A percentile compares a stretch with the other conserved stretches of the same genome.
phyloP scores from a whole-genome alignment of 129 eudicot species.

The Scalesia atractyloides region DNA sequence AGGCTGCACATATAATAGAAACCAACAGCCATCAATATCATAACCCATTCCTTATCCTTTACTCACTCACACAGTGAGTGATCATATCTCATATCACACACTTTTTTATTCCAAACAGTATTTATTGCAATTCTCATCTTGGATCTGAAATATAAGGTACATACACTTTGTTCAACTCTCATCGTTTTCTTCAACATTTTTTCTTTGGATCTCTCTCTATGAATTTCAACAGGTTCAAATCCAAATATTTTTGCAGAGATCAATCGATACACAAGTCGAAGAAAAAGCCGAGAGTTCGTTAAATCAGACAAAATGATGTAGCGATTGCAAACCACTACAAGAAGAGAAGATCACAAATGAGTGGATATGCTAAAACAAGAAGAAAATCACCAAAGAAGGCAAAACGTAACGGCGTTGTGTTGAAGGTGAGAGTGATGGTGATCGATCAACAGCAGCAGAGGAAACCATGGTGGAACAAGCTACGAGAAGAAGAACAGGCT shows the following conservation, averaged over 20 bases:
- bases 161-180: too few species aligned
- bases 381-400: conserved; percentile 2
- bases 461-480: conserved; percentile 41
- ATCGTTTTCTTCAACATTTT: too few species aligned
- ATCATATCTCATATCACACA: conserved; percentile 1
- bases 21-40: too few species aligned
- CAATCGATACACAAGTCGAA: conserved; percentile 7
- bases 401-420: conserved; percentile 26
- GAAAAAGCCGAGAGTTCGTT: neutral
- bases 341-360: conserved; percentile 53
- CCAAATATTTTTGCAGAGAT: conserved; percentile 28
- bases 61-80: neutral
- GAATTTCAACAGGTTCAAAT: too few species aligned
- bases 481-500: conserved; percentile 72
- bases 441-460: conserved; percentile 21
- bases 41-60: neutral
- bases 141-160: conserved; percentile 51
- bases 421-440: conserved; percentile 54
- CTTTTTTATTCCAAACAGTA: neutral
- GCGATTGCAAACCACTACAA: conserved; percentile 59
- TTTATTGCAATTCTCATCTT: conserved; percentile 22
- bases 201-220: too few species aligned
- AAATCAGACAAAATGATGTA: conserved; percentile 45
- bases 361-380: conserved; percentile 43
- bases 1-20: too few species aligned